Base-by-base conservation (phyloP, 2,329 filamentous ascomycete species). In the Apiospora malaysiana region DNA sequence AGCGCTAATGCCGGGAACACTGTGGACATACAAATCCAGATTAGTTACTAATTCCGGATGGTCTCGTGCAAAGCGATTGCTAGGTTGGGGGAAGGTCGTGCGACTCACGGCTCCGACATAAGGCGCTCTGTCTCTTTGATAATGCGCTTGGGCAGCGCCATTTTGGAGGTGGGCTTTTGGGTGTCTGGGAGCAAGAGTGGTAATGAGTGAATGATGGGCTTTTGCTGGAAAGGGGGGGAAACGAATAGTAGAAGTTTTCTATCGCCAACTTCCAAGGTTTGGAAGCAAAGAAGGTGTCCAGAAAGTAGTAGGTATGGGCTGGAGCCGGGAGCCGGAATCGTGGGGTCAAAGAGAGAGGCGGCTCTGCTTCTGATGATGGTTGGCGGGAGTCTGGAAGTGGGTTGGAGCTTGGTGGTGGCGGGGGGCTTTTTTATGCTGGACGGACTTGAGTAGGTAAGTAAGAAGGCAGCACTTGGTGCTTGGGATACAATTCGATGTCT, bases 51-150 rank as follows among this genome's bases (percentile, higher is more conserved):
- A 14, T 49, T n/a, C 10, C 4, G 14, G 25, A 1, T 10, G 16
- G 27, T 14, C 5, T 27, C 59, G 21, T 40, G 32, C 18, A n/a
- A n/a, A 67, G 23, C 49, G 70, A n/a, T 70, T 9, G 59, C 12
- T 21, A 51, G 43, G 18, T 9, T 43, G 47, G 23, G 25, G 43
- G 45, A 56, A 66, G 74, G 47, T 75, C 72, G 70, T 63, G 51
- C n/a, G 37, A 63, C 63, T 83, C 88, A 97, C 94, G 96, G 96
- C 84, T 99, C 96, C 74, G 94, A 93, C 90, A 97, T 95, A 76
- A 99, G 89, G 79, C 96, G 92, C 85, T 99, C 95, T 25, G 96
- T 99, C 89, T 99, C 97, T 85, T 99, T 99, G 80, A 98, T 89
- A 79, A 99, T 99, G 80, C 96, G 89, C 88, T 99, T 99, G 43